phyloP scores from a whole-genome alignment of 129 eudicot genomes.

The Tanacetum coccineum region DNA sequence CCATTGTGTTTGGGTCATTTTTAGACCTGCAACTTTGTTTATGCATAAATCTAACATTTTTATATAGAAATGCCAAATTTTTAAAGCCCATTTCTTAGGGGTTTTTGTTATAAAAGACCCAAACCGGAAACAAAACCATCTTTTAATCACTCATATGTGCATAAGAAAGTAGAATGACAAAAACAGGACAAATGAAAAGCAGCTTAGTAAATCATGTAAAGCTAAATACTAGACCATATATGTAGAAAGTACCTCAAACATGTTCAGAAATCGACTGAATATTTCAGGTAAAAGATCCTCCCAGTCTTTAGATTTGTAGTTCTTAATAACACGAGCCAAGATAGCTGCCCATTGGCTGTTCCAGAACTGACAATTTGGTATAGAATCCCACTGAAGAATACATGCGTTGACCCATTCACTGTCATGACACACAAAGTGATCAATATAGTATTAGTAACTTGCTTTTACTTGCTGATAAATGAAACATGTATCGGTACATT shows the following conservation, averaged over 20 bases:
- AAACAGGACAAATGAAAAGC: too few species aligned
- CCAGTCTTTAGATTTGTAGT: constrained; percentile 59
- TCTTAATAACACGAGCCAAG: constrained; percentile 89
- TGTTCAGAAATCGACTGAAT: constrained; percentile 72
- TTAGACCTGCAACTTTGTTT: too few species aligned
- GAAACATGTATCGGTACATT: constrained; percentile 28
- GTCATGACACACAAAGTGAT: constrained; percentile 24
- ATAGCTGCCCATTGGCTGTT: constrained; percentile 97
- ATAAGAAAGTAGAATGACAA: too few species aligned
- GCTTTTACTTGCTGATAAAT: not conserved
- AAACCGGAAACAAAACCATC: not conserved
- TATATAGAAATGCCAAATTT: too few species aligned
- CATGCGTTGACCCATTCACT: constrained; percentile 66
- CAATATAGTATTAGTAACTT: not conserved
- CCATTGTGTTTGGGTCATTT: too few species aligned
- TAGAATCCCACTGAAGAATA: constrained; percentile 73
- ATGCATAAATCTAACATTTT: too few species aligned
- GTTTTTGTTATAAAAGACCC: too few species aligned
- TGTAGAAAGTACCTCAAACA: constrained; percentile 77
- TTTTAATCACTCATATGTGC: not conserved
- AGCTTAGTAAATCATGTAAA: too few species aligned
- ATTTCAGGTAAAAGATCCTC: constrained; percentile 70
- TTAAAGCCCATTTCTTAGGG: too few species aligned
- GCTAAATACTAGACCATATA: too few species aligned
- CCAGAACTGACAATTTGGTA: constrained; percentile 96